Evolutionary conservation across 2,329 filamentous ascomycete genomes (phyloP).

Genomic region (Trichoderma semiorbis): DNA sequence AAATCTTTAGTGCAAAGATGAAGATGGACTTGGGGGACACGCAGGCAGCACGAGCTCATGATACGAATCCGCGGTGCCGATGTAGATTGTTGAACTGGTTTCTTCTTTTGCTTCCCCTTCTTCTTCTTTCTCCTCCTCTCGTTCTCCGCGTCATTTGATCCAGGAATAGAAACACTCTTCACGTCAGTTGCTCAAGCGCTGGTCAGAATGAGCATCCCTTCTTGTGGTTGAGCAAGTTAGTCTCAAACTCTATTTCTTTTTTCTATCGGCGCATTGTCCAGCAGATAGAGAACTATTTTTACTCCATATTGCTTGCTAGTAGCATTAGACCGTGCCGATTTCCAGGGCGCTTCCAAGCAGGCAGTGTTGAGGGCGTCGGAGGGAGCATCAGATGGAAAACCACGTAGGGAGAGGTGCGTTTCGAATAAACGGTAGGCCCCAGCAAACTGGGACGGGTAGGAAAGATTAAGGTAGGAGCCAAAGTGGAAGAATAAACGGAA

Average conservation of each 20-base stretch:
- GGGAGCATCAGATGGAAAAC: constrained; percentile 8
- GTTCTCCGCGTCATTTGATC: too few relatives aligned
- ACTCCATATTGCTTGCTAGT: neutral
- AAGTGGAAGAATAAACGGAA: constrained; percentile 12
- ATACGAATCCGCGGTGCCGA: neutral
- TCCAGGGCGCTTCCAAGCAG: constrained; percentile 3
- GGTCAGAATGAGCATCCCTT: neutral
- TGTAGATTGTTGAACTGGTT: neutral
- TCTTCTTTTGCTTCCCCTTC: neutral
- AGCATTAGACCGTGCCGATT: neutral
- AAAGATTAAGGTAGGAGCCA: constrained; percentile 14
- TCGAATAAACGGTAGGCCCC: neutral
- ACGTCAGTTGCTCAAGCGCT: neutral
- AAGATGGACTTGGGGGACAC: neutral
- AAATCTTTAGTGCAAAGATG: neutral
- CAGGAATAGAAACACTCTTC: neutral
- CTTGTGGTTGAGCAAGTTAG: neutral
- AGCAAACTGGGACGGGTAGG: constrained; percentile 3
- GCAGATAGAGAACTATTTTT: constrained; percentile 5
- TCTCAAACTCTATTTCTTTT: neutral
- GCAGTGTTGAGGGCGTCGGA: neutral
- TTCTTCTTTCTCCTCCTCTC: too few relatives aligned
- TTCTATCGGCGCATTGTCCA: neutral
- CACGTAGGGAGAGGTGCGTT: constrained; percentile 2
- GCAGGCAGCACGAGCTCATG: neutral